phyloP scores from a whole-genome alignment of 2,329 filamentous ascomycete genomes.

The Pezicula neosporulosa region DNA sequence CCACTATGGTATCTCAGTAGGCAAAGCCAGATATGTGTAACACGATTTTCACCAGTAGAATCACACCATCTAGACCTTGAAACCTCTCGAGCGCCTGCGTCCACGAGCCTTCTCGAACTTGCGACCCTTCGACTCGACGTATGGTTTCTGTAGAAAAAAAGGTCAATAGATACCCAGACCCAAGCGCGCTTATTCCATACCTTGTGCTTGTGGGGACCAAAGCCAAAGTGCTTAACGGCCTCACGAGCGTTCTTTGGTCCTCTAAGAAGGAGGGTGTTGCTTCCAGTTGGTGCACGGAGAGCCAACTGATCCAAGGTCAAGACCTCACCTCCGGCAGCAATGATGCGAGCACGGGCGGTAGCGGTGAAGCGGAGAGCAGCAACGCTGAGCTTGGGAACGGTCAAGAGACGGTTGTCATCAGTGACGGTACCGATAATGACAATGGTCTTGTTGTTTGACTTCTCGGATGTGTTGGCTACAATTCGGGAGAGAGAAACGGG shows the following conservation, averaged over 20 bases:
- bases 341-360: constrained; percentile 89
- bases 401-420: constrained; percentile 92
- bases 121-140: constrained; percentile 96
- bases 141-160: constrained; percentile 69
- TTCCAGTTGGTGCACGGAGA: constrained; percentile 88
- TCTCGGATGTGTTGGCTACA: constrained; percentile 63
- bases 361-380: constrained; percentile 96
- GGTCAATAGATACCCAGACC: constrained; percentile 29
- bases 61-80: constrained; percentile 84
- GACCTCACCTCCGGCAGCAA: constrained; percentile 90
- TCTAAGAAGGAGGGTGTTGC: constrained; percentile 95
- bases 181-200: constrained; percentile 44
- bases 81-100: constrained; percentile 95
- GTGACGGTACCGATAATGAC: constrained; percentile 95
- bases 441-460: constrained; percentile 75
- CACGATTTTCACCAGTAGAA: constrained; percentile 12
- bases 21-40: constrained; percentile 17
- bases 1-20: constrained; percentile 23
- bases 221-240: constrained; percentile 98
- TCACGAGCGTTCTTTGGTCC: constrained; percentile 98
- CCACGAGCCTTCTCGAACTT: constrained; percentile 99
- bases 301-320: constrained; percentile 97
- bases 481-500: constrained; percentile 94
- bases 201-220: constrained; percentile 98
- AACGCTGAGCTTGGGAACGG: constrained; percentile 87